These are phyloP conservation scores for Coccinonectria pachysandricola DNA, from an alignment of 2,329 filamentous ascomycete species.

Conservation along the genomic window DNA sequence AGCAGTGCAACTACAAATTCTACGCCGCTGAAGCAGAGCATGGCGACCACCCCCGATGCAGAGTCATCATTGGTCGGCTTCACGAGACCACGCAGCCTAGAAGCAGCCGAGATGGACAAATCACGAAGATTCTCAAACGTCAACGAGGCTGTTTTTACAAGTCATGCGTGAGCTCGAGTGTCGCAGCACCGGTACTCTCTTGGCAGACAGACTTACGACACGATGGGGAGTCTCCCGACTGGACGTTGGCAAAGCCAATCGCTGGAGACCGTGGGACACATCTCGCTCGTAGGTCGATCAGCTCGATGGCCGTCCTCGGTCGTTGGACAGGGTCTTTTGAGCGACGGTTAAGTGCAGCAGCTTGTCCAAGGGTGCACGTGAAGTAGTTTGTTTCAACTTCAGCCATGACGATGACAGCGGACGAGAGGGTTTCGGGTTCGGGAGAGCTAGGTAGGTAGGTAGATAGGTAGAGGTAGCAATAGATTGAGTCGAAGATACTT, in stretches of 20 bases:
- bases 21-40: slow-evolving; percentile 46
- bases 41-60: slow-evolving; percentile 19
- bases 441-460: too few species aligned
- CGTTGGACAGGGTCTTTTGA: slow-evolving; percentile 24
- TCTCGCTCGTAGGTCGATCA: slow-evolving; percentile 38
- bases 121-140: slow-evolving; percentile 20
- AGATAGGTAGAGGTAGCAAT: too few species aligned
- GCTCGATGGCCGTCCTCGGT: slow-evolving; percentile 38
- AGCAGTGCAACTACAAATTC: slow-evolving; percentile 52
- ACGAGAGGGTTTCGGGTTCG: too few species aligned
- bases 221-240: slow-evolving; percentile 3
- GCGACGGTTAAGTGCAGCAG: slow-evolving; percentile 25
- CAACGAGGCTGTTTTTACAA: too few species aligned
- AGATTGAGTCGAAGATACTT: too few species aligned
- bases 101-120: slow-evolving; percentile 26
- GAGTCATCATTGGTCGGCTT: neutral
- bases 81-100: slow-evolving; percentile 5
- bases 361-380: slow-evolving; percentile 50
- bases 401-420: slow-evolving; percentile 3
- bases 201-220: too few species aligned
- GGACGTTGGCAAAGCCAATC: slow-evolving; percentile 35
- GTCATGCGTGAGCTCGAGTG: too few species aligned
- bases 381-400: slow-evolving; percentile 38
- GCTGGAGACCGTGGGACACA: slow-evolving; percentile 30
- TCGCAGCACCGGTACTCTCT: too few species aligned